Base-by-base conservation (phyloP, 2,329 filamentous ascomycete genomes). In the Lasiodiplodia gonubiensis region DNA sequence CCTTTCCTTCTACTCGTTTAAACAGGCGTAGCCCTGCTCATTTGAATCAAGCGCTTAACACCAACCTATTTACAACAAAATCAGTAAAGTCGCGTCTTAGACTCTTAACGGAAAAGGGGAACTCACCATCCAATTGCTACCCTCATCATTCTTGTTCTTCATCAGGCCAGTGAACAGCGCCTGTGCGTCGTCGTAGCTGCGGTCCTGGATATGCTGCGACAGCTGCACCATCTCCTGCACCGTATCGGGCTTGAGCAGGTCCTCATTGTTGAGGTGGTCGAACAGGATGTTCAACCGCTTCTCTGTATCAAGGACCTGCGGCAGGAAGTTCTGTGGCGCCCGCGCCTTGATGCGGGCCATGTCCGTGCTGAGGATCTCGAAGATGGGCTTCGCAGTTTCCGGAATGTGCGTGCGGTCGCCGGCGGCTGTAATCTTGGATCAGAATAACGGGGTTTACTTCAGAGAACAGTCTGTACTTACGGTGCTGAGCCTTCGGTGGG, bases 221-320 rank as follows among this genome's bases (percentile, higher is more conserved):
- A 93, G 81, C 72, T 88, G 82, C 10, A 84, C 83, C 73, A 94
- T 83, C 75, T 89, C 84, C 69, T 87, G 84, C 60, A 94, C 86
- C 0, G 91, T 97, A 74, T 92, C 90, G 1, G 91, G 87, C 81
- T 91, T 92, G 66, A 98, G 84, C 49, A 97, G 84, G 75, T 98
- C 94, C 75, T 94, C 91, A 72, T 98, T 98, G 85, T 98, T 99
- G 55, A 99, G 85, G 78, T 97, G 93, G 76, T 99, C 94, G 77
- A 97, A 98, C n/a, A 99, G 84, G 60, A 97, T 89, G 74, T 92
- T 92, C 68, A 99, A 86, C 33, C 95, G 89, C 81, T 97, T 97
- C 78, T 97, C 92, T 2, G 94, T 95, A 77, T 98, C 95, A 74
- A 93, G 92, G 23, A 99, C 93, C 77, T 98, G 94, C 16, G 89